Percentiles rank a stretch among this genome's conserved stretches.
phyloP scores from a whole-genome alignment of 805 yeast species.

The Metschnikowia kofuensis region DNA sequence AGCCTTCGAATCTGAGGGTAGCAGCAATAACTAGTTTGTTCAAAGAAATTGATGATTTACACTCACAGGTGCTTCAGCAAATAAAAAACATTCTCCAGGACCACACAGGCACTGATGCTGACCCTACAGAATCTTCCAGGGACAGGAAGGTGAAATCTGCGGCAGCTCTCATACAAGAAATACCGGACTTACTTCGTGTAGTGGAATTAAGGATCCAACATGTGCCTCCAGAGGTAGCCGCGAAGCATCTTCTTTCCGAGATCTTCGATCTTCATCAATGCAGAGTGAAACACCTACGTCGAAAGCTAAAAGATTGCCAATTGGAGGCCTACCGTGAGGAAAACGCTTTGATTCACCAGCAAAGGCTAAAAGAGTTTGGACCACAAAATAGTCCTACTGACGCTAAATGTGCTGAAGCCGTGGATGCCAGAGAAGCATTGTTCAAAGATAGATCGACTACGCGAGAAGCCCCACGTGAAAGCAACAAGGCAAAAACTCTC shows the following conservation, averaged over 20 bases:
- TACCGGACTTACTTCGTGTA: slow-evolving; percentile 19
- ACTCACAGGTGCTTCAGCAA: slow-evolving; percentile 18
- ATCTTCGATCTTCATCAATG: slow-evolving; percentile 19
- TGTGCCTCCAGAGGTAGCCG: not conserved
- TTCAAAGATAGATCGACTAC: slow-evolving; percentile 11
- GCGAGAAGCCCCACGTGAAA: not conserved
- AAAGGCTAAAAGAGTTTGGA: slow-evolving; percentile 27
- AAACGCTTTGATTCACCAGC: slow-evolving; percentile 28
- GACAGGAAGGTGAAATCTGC: slow-evolving; percentile 17
- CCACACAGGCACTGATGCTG: not conserved
- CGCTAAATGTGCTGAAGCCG: not conserved
- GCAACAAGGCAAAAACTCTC: slow-evolving; percentile 17
- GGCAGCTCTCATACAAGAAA: slow-evolving; percentile 18
- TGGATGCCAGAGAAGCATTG: slow-evolving; percentile 6
- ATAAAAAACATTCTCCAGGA: slow-evolving; percentile 7
- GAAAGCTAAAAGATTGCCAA: slow-evolving; percentile 28
- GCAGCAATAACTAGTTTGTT: slow-evolving; percentile 4
- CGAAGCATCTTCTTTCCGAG: slow-evolving; percentile 4
- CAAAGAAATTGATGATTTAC: slow-evolving; percentile 22
- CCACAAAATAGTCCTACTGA: not conserved
- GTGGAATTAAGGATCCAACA: slow-evolving; percentile 12
- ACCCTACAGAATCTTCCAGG: slow-evolving; percentile 17
- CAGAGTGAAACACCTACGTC: slow-evolving; percentile 22
- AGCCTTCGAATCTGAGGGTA: not conserved
- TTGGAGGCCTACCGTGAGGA: slow-evolving; percentile 25